These are phyloP conservation scores for Beauveria australis DNA, from an alignment of 2,329 filamentous ascomycete species.

Conservation along the genomic window DNA sequence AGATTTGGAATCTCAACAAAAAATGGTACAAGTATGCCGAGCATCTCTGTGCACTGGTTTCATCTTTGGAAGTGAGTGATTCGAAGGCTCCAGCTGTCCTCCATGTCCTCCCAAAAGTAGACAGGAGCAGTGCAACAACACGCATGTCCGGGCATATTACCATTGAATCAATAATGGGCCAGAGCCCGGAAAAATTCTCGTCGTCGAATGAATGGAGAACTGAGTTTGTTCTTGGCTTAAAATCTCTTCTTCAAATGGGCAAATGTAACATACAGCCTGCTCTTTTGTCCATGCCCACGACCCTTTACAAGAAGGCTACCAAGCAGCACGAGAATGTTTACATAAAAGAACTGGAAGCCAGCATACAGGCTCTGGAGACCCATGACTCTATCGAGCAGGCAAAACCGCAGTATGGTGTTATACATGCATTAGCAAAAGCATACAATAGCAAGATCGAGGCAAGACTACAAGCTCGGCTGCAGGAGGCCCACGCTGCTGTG, in stretches of 20 bases:
- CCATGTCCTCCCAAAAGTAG: neutral
- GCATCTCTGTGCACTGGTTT: neutral
- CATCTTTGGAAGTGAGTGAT: neutral
- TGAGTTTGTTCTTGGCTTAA: neutral
- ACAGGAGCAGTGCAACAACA: neutral
- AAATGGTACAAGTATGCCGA: neutral
- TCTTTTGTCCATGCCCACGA: neutral
- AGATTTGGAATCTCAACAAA: neutral
- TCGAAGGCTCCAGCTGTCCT: neutral
- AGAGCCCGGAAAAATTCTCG: neutral
- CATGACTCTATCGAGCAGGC: neutral
- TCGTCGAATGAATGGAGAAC: neutral
- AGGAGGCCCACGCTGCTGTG: neutral
- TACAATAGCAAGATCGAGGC: neutral
- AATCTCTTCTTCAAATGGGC: too few species aligned
- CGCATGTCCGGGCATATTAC: neutral
- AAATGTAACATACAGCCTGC: neutral
- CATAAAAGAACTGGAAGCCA: fast-evolving
- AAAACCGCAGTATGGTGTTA: too few species aligned
- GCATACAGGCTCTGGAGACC: neutral
- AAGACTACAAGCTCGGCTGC: neutral
- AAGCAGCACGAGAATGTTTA: neutral
- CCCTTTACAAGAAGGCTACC: neutral
- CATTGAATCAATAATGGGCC: neutral
- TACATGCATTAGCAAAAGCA: neutral